phyloP scores from a whole-genome alignment of 2,329 filamentous ascomycete species.

The Ophiostoma novo-ulmi region DNA sequence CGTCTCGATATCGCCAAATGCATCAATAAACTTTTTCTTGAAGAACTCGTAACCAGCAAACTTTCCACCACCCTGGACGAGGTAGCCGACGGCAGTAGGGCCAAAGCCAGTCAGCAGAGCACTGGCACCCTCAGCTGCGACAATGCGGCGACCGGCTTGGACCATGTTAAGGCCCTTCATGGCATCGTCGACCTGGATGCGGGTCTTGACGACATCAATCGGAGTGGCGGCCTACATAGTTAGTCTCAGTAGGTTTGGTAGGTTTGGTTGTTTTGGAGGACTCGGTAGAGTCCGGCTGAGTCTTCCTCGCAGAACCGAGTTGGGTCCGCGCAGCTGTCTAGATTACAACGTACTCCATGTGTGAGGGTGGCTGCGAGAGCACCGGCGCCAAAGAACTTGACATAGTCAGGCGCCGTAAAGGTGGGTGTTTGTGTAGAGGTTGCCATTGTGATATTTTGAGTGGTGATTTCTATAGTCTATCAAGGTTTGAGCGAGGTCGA shows the following conservation, averaged over 20 bases:
- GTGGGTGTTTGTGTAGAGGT: conserved; percentile 31
- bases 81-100: conserved; percentile 80
- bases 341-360: conserved; percentile 42
- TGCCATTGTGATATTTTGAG: conserved; percentile 10
- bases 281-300: no score
- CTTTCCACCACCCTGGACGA: conserved; percentile 85
- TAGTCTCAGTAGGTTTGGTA: background rate
- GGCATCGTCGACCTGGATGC: conserved; percentile 81
- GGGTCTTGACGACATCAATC: conserved; percentile 75
- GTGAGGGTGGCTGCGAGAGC: conserved; percentile 49
- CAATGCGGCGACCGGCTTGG: conserved; percentile 70
- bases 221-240: conserved; percentile 45
- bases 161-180: conserved; percentile 83
- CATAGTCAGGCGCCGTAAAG: conserved; percentile 44
- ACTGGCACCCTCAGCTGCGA: conserved; percentile 70
- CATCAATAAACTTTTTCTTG: conserved; percentile 78
- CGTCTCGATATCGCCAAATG: conserved; percentile 50
- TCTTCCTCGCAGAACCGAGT: no score
- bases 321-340: no score
- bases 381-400: conserved; percentile 50
- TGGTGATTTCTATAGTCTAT: background rate
- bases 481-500: background rate
- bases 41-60: conserved; percentile 92
- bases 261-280: no score
- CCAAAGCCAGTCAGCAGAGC: conserved; percentile 79